Conservation (phyloP, 192 early-diverging fungal species). For the Coemansia sp. region DNA sequence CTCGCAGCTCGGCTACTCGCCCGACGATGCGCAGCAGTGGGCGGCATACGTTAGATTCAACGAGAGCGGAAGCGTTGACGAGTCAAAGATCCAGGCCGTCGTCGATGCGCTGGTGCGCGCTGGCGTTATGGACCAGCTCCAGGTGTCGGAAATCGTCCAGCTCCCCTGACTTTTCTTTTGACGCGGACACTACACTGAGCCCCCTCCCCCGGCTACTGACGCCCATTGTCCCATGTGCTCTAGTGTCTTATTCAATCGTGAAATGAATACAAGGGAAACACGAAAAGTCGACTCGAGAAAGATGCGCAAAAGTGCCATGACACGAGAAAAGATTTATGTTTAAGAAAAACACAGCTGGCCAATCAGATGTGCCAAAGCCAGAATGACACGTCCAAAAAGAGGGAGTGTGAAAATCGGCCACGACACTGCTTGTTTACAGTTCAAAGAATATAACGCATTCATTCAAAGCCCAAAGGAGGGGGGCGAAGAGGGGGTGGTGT, state of each 20-base stretch:
- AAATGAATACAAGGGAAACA: too few species aligned
- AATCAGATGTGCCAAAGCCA: not conserved
- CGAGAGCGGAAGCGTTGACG: constrained; percentile 23
- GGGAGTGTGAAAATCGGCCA: not conserved
- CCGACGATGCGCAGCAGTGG: constrained; percentile 30
- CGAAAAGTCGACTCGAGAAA: not conserved
- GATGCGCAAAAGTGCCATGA: not conserved
- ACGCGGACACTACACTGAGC: too few species aligned
- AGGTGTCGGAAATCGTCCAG: constrained; percentile 18
- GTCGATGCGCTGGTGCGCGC: constrained; percentile 23
- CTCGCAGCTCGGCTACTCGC: constrained; percentile 26
- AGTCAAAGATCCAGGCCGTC: constrained; percentile 12
- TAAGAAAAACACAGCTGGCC: not conserved
- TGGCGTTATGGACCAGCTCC: constrained; percentile 16
- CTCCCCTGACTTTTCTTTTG: constrained; percentile 1
- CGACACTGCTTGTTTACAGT: too few species aligned
- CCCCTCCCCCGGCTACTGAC: too few species aligned
- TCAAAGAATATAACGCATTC: not conserved
- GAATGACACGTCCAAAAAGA: not conserved
- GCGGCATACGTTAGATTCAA: constrained; percentile 35
- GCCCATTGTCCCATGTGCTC: too few species aligned
- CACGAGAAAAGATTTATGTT: constrained; percentile 10
- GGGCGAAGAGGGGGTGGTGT: not conserved
- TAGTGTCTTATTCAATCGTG: too few species aligned
- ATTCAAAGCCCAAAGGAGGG: not conserved